Conservation (phyloP, 768 basidiomycete genomes). For the Boletus sp. region DNA sequence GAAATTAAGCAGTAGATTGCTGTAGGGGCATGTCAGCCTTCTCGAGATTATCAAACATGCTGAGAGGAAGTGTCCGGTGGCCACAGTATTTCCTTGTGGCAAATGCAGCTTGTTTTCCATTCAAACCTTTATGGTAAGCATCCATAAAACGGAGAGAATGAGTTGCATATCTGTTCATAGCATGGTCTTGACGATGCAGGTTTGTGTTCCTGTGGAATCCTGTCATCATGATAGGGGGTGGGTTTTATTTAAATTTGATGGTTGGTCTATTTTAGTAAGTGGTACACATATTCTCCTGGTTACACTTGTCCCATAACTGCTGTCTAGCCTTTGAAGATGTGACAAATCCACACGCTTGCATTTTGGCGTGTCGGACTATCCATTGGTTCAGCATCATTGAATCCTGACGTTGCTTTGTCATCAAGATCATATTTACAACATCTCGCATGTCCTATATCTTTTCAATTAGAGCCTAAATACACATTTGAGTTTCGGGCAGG, state of each 20-base stretch:
- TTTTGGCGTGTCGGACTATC: background rate
- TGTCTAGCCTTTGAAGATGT: background rate
- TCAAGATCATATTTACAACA: background rate
- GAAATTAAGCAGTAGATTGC: background rate
- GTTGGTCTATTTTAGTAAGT: too few relatives aligned
- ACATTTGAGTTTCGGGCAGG: background rate
- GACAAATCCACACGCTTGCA: background rate
- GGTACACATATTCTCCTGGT: too few relatives aligned
- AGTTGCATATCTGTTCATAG: background rate
- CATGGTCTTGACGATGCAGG: too few relatives aligned
- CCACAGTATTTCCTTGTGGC: background rate
- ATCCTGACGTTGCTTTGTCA: background rate
- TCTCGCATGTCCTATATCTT: background rate
- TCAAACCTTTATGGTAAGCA: background rate
- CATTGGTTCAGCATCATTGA: too few relatives aligned
- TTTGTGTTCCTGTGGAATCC: too few relatives aligned
- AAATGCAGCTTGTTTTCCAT: background rate
- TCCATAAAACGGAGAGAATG: background rate
- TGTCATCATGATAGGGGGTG: too few relatives aligned
- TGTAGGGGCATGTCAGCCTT: background rate
- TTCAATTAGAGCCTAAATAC: background rate
- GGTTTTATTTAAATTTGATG: too few relatives aligned
- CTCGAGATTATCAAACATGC: background rate
- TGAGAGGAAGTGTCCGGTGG: background rate
- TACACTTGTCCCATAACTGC: background rate